These are phyloP conservation scores for Albifimbria verrucaria DNA, from an alignment of 2,329 filamentous ascomycete genomes.

Conservation along the genomic window DNA sequence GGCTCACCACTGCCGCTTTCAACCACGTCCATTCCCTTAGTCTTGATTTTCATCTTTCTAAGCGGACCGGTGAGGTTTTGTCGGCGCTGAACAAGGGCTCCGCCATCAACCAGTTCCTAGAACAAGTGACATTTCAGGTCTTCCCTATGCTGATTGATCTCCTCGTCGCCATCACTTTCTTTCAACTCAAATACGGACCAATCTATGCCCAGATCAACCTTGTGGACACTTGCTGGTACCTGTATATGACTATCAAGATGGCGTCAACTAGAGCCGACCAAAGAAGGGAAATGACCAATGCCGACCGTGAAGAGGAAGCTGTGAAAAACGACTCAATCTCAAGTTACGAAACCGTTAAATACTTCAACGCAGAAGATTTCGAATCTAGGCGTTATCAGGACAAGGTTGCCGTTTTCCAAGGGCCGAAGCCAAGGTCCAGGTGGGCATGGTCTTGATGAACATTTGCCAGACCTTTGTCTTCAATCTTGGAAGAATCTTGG, in stretches of 20 bases:
- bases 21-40: slow-evolving; percentile 96
- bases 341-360: slow-evolving; percentile 95
- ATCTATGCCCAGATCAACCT: slow-evolving; percentile 88
- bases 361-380: slow-evolving; percentile 81
- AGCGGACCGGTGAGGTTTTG: slow-evolving; percentile 92
- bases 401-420: slow-evolving; percentile 69
- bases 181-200: slow-evolving; percentile 59
- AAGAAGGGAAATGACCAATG: slow-evolving; percentile 90
- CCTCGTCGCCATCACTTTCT: slow-evolving; percentile 73
- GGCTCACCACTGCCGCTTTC: slow-evolving; percentile 90
- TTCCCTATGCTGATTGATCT: slow-evolving; percentile 93
- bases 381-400: slow-evolving; percentile 71
- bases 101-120: slow-evolving; percentile 93
- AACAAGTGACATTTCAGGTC: slow-evolving; percentile 94
- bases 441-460: slow-evolving; percentile 77
- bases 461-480: slow-evolving; percentile 78
- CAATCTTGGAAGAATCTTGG: slow-evolving; percentile 70
- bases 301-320: slow-evolving; percentile 90
- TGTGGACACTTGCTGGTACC: slow-evolving; percentile 91
- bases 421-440: slow-evolving; percentile 72
- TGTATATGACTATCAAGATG: slow-evolving; percentile 95
- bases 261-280: slow-evolving; percentile 90
- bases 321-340: slow-evolving; percentile 99
- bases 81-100: slow-evolving; percentile 95
- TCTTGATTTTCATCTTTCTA: slow-evolving; percentile 93